Evolutionary conservation across 2,329 filamentous ascomycete genomes (phyloP), one percentile per base, ranked within the genome.

Genomic region (Trichoderma breve): DNA sequence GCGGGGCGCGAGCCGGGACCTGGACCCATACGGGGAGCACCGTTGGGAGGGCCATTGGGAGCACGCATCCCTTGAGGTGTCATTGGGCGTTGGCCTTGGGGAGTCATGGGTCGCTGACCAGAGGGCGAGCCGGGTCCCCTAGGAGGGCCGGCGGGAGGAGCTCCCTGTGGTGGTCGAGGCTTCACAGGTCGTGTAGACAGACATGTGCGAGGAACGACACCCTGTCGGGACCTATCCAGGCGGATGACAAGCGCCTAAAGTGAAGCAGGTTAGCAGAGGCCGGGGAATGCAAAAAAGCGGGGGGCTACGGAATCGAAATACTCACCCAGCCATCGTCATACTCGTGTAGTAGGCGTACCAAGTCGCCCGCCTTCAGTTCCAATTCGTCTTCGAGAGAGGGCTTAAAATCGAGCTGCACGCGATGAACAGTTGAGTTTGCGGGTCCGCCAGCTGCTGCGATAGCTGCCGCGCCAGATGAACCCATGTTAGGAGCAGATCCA

Each of bases 321-420:
- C 92, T 88, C 88, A 95, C 93, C 96, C 96, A 99, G 78, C 96
- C 96, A 83, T 99, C 96, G 79, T 99, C 96, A 78, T 98, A 99
- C 82, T 97, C 95, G 79, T 98, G 95, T 67, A 98, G 86, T 74
- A 99, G 85, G 74, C 95, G 89, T 65, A 98, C 93, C 63, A 99
- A 86, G 74, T 97, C 91, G 67, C 96, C 96, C 72, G 91, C 89
- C 74, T 86, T 88, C 58, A 99, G 87, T 74, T 90, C 92, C 78
- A 99, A 86, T 82, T 99, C 96, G 79, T 99, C 96, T 6, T 94
- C 92, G 87, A 98, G 91, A 4, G 93, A 95, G 30, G 96, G 95
- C 80, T 90, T 92, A 82, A 98, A 99, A 81, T 98, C 95, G 76
- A 98, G 89, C 81, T 98, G 93, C 39, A 98, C 93, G 74, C 96